Percentiles rank a stretch among this genome's conserved stretches.
Conservation (phyloP, 495 filamentous ascomycete genomes). For the Pseudomonodictys pantanalensis region DNA sequence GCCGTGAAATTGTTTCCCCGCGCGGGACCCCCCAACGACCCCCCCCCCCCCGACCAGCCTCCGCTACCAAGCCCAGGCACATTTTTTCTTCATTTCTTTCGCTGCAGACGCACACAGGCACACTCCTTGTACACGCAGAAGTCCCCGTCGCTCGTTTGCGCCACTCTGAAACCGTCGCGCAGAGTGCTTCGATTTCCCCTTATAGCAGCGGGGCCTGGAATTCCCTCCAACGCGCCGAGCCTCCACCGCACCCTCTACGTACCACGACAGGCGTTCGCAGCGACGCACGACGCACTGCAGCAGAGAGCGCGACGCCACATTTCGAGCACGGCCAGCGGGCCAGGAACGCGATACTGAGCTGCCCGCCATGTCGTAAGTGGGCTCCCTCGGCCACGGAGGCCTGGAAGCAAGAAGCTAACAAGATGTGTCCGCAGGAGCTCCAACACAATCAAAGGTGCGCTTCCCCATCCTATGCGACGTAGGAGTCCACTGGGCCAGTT, state of each 20-base stretch:
- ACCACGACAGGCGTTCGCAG: slow-evolving; percentile 27
- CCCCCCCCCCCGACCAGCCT: too few species aligned
- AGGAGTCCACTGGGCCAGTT: neutral
- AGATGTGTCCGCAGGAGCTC: slow-evolving; percentile 47
- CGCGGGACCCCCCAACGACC: too few species aligned
- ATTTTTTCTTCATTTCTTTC: too few species aligned
- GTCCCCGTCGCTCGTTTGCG: slow-evolving; percentile 4
- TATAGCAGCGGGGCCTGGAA: slow-evolving; percentile 17
- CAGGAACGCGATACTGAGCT: slow-evolving; percentile 5
- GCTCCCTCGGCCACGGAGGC: neutral
- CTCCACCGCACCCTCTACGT: slow-evolving; percentile 4
- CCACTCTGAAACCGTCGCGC: slow-evolving; percentile 18
- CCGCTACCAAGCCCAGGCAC: too few species aligned
- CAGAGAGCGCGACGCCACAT: slow-evolving; percentile 9
- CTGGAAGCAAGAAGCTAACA: slow-evolving; percentile 10
- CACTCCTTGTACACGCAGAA: neutral
- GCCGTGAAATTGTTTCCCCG: too few species aligned
- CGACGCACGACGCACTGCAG: neutral
- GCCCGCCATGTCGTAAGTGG: slow-evolving; percentile 53
- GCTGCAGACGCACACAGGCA: too few species aligned
- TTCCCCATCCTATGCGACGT: slow-evolving; percentile 3
- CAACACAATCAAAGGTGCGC: slow-evolving; percentile 72
- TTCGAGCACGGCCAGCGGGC: slow-evolving; percentile 20
- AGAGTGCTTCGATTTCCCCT: slow-evolving; percentile 15
- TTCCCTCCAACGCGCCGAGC: slow-evolving; percentile 17